Conservation (phyloP, 2,329 filamentous ascomycete species). For the Fusarium sterilihyphosum region DNA sequence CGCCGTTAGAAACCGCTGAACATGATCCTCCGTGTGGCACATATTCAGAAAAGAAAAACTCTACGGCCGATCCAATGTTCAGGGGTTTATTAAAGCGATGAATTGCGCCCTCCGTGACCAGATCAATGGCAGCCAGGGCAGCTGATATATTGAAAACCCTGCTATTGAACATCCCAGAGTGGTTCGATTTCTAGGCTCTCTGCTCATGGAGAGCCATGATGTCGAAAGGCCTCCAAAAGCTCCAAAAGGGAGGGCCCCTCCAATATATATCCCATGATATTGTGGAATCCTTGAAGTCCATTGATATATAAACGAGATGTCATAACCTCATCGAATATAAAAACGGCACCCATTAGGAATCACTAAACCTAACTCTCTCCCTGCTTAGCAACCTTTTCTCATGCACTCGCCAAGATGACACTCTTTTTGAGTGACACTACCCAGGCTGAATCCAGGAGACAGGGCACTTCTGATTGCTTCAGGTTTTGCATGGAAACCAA, state of each 20-base stretch:
- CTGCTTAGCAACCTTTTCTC: neutral
- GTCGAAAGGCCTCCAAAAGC: neutral
- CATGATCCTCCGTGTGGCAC: neutral
- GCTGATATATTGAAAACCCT: neutral
- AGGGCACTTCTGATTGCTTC: neutral
- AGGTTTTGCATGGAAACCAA: no score
- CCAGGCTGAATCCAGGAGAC: neutral
- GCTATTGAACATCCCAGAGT: no score
- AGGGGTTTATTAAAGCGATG: neutral
- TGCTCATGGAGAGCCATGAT: neutral
- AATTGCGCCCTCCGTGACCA: neutral
- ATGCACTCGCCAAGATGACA: neutral
- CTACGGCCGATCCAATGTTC: neutral
- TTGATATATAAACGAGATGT: neutral
- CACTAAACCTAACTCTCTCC: neutral
- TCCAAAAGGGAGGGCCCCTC: neutral
- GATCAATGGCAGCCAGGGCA: neutral
- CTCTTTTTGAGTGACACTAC: neutral
- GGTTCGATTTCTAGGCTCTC: neutral
- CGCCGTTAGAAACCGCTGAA: neutral
- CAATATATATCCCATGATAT: neutral
- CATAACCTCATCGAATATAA: neutral
- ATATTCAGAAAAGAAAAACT: neutral
- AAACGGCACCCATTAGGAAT: neutral
- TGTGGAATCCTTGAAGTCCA: neutral